A percentile compares a stretch with the other conserved stretches of the same genome.
These are phyloP conservation scores for Xylariaceae sp. DNA, from an alignment of 2,329 filamentous ascomycete genomes.

Conservation along the genomic window DNA sequence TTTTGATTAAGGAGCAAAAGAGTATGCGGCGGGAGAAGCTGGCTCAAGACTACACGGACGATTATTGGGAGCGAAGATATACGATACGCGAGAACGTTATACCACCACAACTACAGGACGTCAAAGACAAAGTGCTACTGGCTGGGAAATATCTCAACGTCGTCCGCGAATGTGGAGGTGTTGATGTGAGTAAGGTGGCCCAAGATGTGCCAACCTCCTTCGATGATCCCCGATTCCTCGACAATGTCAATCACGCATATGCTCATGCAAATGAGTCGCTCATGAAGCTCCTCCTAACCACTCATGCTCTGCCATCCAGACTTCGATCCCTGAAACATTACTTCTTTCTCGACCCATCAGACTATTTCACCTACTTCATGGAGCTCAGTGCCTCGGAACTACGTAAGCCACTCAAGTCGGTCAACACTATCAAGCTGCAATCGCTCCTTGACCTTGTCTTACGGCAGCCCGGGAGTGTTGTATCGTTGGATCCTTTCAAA, in stretches of 20 bases:
- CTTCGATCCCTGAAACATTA: conserved; percentile 94
- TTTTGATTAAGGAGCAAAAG: conserved; percentile 91
- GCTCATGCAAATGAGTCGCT: conserved; percentile 93
- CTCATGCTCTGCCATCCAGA: conserved; percentile 82
- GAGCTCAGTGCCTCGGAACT: conserved; percentile 87
- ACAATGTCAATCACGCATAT: conserved; percentile 94
- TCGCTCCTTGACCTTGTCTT: conserved; percentile 93
- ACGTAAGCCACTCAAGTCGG: conserved; percentile 79
- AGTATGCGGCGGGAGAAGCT: conserved; percentile 87
- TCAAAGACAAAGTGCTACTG: conserved; percentile 91
- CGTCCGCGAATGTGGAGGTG: conserved; percentile 91
- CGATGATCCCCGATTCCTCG: conserved; percentile 85
- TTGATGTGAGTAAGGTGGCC: conserved; percentile 86
- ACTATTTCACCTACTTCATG: conserved; percentile 97
- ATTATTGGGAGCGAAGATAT: conserved; percentile 98
- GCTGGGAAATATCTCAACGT: conserved; percentile 98
- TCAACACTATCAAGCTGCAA: conserved; percentile 91
- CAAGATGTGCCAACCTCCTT: conserved; percentile 88
- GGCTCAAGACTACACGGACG: conserved; percentile 95
- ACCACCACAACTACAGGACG: conserved; percentile 82
- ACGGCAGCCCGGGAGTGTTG: conserved; percentile 91
- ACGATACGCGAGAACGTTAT: conserved; percentile 89
- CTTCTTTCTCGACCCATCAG: conserved; percentile 96
- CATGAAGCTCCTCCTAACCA: conserved; percentile 84
- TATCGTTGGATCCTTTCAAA: conserved; percentile 93